Conservation (phyloP, 768 basidiomycete species). For the Tricholoma terreum region DNA sequence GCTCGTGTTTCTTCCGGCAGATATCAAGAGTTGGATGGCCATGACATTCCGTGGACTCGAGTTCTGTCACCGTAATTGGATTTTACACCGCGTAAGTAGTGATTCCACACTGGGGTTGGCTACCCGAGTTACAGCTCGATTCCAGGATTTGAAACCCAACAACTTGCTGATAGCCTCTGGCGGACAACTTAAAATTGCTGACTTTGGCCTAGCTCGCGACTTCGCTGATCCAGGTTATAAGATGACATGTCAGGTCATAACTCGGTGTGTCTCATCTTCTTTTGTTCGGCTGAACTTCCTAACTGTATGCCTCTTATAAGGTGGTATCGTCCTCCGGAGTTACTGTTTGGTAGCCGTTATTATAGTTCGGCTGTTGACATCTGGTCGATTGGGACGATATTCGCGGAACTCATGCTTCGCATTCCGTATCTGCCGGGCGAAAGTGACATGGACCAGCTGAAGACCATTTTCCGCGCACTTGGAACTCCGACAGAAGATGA, state of each 20-base stretch:
- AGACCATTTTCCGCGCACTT: constrained; percentile 89
- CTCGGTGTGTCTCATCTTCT: constrained; percentile 56
- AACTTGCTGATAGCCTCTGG: constrained; percentile 91
- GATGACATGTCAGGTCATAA: constrained; percentile 99
- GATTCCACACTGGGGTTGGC: neutral
- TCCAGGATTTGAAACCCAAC: constrained; percentile 95
- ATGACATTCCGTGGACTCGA: constrained; percentile 98
- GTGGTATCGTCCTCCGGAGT: constrained; percentile 98
- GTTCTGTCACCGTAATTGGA: constrained; percentile 93
- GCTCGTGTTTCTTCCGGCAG: constrained; percentile 89
- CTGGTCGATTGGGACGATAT: constrained; percentile 98
- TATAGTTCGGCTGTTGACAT: constrained; percentile 92
- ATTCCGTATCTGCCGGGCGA: constrained; percentile 96
- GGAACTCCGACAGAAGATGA: constrained; percentile 97
- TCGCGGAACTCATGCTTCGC: constrained; percentile 94
- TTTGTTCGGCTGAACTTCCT: constrained; percentile 7
- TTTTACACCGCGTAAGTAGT: constrained; percentile 79
- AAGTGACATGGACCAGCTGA: constrained; percentile 94
- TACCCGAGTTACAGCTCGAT: neutral
- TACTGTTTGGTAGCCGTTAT: constrained; percentile 86
- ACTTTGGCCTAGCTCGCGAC: constrained; percentile 97
- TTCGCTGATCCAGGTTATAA: constrained; percentile 92
- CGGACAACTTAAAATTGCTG: constrained; percentile 93
- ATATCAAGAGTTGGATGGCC: constrained; percentile 98
- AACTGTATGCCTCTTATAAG: constrained; percentile 36